Base-by-base conservation (phyloP, 169 alveolate species). In the Plasmodium gaboni region DNA sequence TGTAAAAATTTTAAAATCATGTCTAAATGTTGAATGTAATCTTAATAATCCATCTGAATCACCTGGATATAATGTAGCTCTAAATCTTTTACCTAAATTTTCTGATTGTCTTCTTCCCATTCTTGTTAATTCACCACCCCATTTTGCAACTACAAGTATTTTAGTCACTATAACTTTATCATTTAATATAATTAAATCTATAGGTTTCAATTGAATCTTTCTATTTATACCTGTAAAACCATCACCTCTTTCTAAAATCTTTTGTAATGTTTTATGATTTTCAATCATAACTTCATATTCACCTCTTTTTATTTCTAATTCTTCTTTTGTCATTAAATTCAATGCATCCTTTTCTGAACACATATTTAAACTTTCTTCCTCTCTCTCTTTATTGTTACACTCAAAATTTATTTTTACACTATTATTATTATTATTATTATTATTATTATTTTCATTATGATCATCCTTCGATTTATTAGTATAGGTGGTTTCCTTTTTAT, bases 111-210 rank as follows among this genome's bases (percentile, higher is more conserved):
- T 95, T 83, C 97, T 78, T n/a, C 99, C 99, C 17, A 97, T 95
- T 22, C 96, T 96, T 0, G 99, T 98, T 73, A 98, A 93, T 74
- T 97, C 99, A 8, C 99, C 99, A n/a, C 99, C 99, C 99, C 99
- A 98, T 88, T 98, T 98, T 13, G 99, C 98, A 13, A 98, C 98
- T n/a, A 98, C 93, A 73, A 98, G 91, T 3, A 98, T 97, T 89
- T 95, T 92, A 0, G 94, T 85, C 9, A 96, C 93, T 19, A 74
- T 78, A 13, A 59, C 59, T 80, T 80, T 65, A n/a, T 89, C 92
- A 6, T 87, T 67, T n/a, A 57, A 13, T 10, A 93, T 93, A 46
- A 88, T 92, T 63, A 73, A 92, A 10, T 85, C 90, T n/a, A 96
- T 69, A 13, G 98, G 97, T 78, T 96, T 97, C 24, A 98, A 87